Base-by-base conservation (phyloP, 2,329 filamentous ascomycete species). In the Ascochyta viciae-villosae region DNA sequence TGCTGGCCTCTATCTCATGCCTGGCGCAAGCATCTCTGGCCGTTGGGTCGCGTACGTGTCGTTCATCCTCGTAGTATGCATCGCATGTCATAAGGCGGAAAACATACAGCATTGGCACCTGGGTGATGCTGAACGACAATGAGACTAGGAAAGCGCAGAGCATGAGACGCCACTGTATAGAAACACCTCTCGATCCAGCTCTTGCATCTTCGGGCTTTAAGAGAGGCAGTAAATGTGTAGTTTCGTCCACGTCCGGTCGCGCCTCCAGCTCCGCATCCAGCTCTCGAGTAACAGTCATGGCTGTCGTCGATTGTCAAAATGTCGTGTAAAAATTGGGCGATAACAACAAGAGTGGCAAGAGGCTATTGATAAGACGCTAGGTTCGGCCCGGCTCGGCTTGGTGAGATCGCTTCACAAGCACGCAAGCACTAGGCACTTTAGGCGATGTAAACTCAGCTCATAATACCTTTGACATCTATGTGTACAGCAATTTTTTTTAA, bases 71-170 rank as follows among this genome's bases (percentile, higher is more conserved):
- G 73, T 90, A 91, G 70, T 86, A 91, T 47, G 83, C 82, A 50
- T 91, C 86, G 73, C 89, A 91, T 45, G 85, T 86, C 87, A 91
- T 90, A 1, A 89, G 70, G 54, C 87, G 86, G 64, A 91, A 90
- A 23, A 88, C 86, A 71, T 88, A 89, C 41, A 89, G 72, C 6
- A 83, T 70, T 7, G 80, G 80, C 4, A 82, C 80, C 65, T 82
- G 80, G 0, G 81, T 83, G 19, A 82, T 78, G 19, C 77, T 73
- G 65, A 83, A 82, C 6, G 79, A 80, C 31, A 82, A 63, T 4
- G 80, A 86, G 50, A 88, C 83, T 15, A 89, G 74, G 65, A 88
- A 88, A 6, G 83, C 84, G 53, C 83, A 83, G 39, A 88, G 66
- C 33, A 88, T 73, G 39, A 85, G 80, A 12, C 81, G 79, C 56